These are phyloP conservation scores for Mycosphaerella arachidis DNA, from an alignment of 2,329 filamentous ascomycete species.

Conservation along the genomic window DNA sequence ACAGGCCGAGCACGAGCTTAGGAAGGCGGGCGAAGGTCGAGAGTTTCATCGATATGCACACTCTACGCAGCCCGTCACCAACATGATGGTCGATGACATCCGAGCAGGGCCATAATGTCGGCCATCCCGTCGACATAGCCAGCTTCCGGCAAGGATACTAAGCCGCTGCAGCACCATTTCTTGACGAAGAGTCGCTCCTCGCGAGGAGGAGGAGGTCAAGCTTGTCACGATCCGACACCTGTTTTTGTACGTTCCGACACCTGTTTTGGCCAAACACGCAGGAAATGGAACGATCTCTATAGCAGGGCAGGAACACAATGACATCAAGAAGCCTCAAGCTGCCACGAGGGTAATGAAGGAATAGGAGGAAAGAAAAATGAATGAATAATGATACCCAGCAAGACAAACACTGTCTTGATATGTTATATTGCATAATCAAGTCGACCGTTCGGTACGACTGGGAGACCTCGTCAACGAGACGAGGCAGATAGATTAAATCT, in stretches of 20 bases:
- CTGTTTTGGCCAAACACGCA: no score
- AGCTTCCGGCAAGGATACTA: no score
- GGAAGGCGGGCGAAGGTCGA: conserved; percentile 6
- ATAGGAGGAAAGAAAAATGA: background rate
- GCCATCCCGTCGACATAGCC: no score
- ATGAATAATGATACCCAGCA: background rate
- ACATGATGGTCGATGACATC: background rate
- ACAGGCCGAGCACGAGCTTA: background rate
- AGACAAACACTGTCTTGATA: background rate
- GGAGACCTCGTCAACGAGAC: background rate
- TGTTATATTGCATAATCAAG: background rate
- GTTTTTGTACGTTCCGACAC: no score
- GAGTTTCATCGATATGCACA: conserved; percentile 19
- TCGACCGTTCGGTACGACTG: background rate
- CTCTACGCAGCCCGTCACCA: background rate
- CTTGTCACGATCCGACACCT: background rate
- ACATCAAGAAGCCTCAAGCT: background rate
- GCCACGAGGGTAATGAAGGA: background rate
- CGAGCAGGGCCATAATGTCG: no score
- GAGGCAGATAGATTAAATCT: background rate
- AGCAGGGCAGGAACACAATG: background rate
- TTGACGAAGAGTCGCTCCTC: background rate
- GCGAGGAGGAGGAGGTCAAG: background rate
- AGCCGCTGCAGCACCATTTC: no score
- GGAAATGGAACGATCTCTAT: no score